Evolutionary conservation across 768 basidiomycete species (phyloP).

Genomic region (Chalciporus sphaerocephalus): DNA sequence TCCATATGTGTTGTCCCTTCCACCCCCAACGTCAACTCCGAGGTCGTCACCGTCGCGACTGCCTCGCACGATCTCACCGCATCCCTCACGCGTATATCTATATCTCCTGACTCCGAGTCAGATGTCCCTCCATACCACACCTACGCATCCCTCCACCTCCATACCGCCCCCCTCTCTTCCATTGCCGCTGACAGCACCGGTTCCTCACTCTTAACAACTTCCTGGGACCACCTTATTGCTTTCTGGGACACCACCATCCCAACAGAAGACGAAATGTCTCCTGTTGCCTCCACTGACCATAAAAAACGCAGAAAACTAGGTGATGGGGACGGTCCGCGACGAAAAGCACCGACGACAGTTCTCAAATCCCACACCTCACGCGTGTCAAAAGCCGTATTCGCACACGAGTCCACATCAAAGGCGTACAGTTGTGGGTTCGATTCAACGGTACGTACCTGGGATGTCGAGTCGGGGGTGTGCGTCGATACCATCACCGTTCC

Average conservation of each 20-base stretch:
- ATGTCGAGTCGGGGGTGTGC: slow-evolving; percentile 73
- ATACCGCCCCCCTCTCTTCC: slow-evolving; percentile 76
- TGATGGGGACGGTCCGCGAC: slow-evolving; percentile 30
- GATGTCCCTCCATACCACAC: slow-evolving; percentile 2
- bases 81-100: slow-evolving; percentile 49
- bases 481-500: slow-evolving; percentile 60
- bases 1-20: slow-evolving; percentile 55
- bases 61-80: slow-evolving; percentile 80
- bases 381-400: slow-evolving; percentile 71
- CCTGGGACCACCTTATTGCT: slow-evolving; percentile 85
- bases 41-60: slow-evolving; percentile 49
- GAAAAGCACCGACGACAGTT: slow-evolving; percentile 67
- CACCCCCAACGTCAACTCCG: neutral
- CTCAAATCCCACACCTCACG: slow-evolving; percentile 81
- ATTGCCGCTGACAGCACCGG: slow-evolving; percentile 54
- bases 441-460: slow-evolving; percentile 87
- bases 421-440: slow-evolving; percentile 86
- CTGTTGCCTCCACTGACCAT: slow-evolving; percentile 12
- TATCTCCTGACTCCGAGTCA: slow-evolving; percentile 16
- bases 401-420: slow-evolving; percentile 29
- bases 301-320: slow-evolving; percentile 64
- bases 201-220: slow-evolving; percentile 69
- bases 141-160: slow-evolving; percentile 74
- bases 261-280: slow-evolving; percentile 53
- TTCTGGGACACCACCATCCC: slow-evolving; percentile 72